Base-by-base conservation (phyloP, 805 yeast species). In the Lipomyces anomalus region DNA sequence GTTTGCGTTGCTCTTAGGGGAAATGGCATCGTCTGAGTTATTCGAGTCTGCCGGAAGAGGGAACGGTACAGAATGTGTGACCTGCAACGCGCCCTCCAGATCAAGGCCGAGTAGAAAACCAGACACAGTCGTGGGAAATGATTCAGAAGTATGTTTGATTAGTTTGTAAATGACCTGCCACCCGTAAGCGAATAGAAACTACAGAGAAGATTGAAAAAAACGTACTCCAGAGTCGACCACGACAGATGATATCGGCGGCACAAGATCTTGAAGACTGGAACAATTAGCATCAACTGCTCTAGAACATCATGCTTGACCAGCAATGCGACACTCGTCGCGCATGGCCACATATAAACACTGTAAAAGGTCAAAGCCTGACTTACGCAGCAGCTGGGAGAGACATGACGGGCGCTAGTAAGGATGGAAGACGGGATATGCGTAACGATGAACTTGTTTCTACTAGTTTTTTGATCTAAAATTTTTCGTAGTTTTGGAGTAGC, bases 81-180 rank as follows among this genome's bases (percentile, higher is more conserved):
- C 62, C 41, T 68, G 65, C 13, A 73, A 59, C 29, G 75, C 69
- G 9, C 69, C 65, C 35, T 74, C 75, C 28, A 62, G 69, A 44
- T 74, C 76, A 48, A 80, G 70, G n/a, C 95, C 95, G 46, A 80
- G 76, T 44, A 85, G 69, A 32, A 86, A 79, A 18, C 95, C 95
- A 23, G 80, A 70, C 48, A 74, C 80, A 22, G 78, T 67, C 34
- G 77, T 70, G 35, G 88, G 84, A 59, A 70, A 73, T 56, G 74
- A 66, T 45, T 79, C 83, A 18, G 84, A 71, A 6, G 84, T 78
- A 61, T 82, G 84, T 63, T 80, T 79, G 56, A 80, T 69, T 46
- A 84, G 70, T 53, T 80, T 79, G 56, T 78, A 60, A 55, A 79
- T 74, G 67, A 72, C 60, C 67, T 55, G 26, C n/a, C n/a, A n/a